phyloP scores from a whole-genome alignment of 192 early-diverging fungal species.

The Linnemannia hyalina region DNA sequence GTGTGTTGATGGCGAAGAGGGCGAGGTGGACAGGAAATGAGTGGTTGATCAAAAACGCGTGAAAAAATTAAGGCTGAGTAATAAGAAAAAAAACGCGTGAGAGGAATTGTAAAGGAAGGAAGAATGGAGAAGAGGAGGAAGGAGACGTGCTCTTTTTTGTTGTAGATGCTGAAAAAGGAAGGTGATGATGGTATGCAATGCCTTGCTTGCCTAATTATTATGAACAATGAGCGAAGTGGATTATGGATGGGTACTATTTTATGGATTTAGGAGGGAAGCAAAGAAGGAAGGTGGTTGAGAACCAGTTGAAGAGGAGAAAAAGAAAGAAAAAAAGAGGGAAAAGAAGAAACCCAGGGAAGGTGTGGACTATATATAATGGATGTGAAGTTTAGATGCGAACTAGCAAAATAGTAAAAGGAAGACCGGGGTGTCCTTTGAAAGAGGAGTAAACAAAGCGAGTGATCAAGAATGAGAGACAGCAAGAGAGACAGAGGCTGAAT shows the following conservation, averaged over 20 bases:
- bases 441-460: too few relatives aligned
- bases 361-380: neutral
- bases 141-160: neutral
- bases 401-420: too few relatives aligned
- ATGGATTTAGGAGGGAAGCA: neutral
- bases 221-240: neutral
- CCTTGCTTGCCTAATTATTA: constrained; percentile 2
- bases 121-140: neutral
- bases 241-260: neutral
- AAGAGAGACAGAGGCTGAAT: neutral
- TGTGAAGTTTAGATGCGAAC: neutral
- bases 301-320: neutral
- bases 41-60: neutral
- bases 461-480: neutral
- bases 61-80: neutral
- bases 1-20: neutral
- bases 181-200: neutral
- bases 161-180: neutral
- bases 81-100: neutral
- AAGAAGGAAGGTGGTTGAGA: neutral
- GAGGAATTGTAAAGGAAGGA: neutral
- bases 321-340: constrained; percentile 5
- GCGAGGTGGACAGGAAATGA: too few relatives aligned
- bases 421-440: too few relatives aligned
- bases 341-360: neutral